These are phyloP conservation scores for Yamadazyma philogaea DNA, from an alignment of 805 yeast species.

Conservation along the genomic window DNA sequence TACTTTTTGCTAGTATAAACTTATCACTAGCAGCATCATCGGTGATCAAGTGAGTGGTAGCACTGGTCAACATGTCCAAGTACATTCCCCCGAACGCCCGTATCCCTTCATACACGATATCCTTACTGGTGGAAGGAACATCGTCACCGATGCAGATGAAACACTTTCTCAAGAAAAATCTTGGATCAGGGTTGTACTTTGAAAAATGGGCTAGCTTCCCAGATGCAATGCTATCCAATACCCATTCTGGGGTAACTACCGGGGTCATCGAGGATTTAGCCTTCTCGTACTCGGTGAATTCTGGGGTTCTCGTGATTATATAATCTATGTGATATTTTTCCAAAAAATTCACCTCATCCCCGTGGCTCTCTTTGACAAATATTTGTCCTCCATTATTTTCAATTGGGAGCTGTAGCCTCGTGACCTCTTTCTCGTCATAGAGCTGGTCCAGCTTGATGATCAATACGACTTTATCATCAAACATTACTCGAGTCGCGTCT, in stretches of 20 bases:
- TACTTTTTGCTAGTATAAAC: conserved; percentile 52
- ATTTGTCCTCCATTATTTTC: conserved; percentile 13
- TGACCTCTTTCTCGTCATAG: conserved; percentile 8
- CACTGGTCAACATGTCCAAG: conserved; percentile 57
- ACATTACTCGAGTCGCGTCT: conserved; percentile 2
- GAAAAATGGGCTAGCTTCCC: conserved; percentile 48
- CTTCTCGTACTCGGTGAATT: conserved; percentile 49
- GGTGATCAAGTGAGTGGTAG: conserved; percentile 78
- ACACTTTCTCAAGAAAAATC: conserved; percentile 57
- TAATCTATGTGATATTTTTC: conserved; percentile 26
- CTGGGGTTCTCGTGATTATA: conserved; percentile 49
- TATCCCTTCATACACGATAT: conserved; percentile 65
- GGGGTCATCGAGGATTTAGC: conserved; percentile 59
- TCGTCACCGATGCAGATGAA: conserved; percentile 60
- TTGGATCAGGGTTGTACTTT: conserved; percentile 70
- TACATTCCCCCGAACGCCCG: conserved; percentile 76
- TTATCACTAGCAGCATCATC: conserved; percentile 52
- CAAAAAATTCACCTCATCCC: conserved; percentile 8
- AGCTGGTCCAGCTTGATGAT: conserved; percentile 6
- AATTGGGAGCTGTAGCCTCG: conserved; percentile 8
- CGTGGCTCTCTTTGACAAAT: conserved; percentile 6
- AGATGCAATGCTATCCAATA: conserved; percentile 43
- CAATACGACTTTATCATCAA: conserved; percentile 5
- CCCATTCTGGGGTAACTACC: conserved; percentile 62
- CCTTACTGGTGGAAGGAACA: conserved; percentile 56